phyloP scores from a whole-genome alignment of 345 rosid species.

The Bruguiera parviflora region DNA sequence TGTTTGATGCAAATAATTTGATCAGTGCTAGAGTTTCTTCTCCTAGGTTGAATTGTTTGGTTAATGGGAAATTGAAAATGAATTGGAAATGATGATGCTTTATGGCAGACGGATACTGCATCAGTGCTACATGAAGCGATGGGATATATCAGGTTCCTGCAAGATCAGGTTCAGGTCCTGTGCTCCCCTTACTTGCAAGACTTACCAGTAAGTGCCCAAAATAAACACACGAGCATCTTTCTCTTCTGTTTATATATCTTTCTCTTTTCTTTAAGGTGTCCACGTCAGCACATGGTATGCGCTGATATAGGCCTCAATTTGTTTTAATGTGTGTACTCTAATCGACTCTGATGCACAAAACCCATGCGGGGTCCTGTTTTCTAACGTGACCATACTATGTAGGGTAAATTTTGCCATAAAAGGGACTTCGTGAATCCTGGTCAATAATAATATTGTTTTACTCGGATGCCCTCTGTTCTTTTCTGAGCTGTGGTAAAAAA shows the following conservation, averaged over 20 bases:
- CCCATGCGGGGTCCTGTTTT: too few species aligned
- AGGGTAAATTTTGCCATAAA: not conserved
- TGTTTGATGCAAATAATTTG: not conserved
- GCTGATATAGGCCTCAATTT: not conserved
- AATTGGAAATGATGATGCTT: not conserved
- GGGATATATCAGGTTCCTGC: slow-evolving; percentile 93
- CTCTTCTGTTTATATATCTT: not conserved
- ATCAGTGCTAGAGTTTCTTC: not conserved
- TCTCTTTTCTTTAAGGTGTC: not conserved
- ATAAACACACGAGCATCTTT: not conserved
- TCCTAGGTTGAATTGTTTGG: too few species aligned
- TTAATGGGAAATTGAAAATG: not conserved
- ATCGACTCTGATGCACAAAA: too few species aligned
- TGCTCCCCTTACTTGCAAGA: slow-evolving; percentile 74
- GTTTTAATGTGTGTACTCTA: not conserved
- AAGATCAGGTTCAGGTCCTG: slow-evolving; percentile 87
- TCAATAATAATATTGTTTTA: not conserved
- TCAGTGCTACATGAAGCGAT: slow-evolving; percentile 93
- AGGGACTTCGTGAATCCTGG: not conserved
- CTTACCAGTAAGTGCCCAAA: slow-evolving; percentile 30
- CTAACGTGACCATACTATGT: too few species aligned
- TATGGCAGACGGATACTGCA: slow-evolving; percentile 84
- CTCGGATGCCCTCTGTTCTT: not conserved
- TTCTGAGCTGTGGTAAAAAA: not conserved
- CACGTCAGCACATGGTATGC: not conserved